A percentile compares a stretch with the other conserved stretches of the same genome.
These are phyloP conservation scores for Solanum gandarillasii DNA, from an alignment of 257 asterid species.

Conservation along the genomic window DNA sequence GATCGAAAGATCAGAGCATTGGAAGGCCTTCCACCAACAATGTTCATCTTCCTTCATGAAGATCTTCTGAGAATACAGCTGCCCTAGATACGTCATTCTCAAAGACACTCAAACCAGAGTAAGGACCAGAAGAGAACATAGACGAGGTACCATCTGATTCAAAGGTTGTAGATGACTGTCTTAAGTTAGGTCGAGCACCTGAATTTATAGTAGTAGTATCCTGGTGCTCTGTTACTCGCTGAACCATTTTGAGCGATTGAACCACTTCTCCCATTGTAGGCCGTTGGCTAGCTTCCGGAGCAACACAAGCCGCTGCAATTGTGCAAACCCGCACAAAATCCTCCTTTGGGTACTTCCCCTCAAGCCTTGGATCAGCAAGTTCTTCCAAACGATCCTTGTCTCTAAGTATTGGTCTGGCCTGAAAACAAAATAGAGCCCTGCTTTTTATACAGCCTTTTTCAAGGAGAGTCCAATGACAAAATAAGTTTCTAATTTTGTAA, in stretches of 20 bases:
- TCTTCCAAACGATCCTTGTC: slow-evolving; percentile 86
- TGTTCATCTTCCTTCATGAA: slow-evolving; percentile 77
- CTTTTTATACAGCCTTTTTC: not conserved
- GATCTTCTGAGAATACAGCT: slow-evolving; percentile 83
- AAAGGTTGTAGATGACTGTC: slow-evolving; percentile 83
- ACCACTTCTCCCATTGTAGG: slow-evolving; percentile 99
- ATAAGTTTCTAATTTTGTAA: not conserved
- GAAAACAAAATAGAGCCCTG: slow-evolving; percentile 15
- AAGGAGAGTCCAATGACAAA: not conserved
- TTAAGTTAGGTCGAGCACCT: slow-evolving; percentile 51
- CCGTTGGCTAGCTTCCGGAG: slow-evolving; percentile 79
- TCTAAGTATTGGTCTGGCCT: slow-evolving; percentile 85
- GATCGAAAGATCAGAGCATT: not conserved
- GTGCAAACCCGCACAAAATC: slow-evolving; percentile 85
- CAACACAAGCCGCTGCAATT: slow-evolving; percentile 95
- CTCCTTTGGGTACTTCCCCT: slow-evolving; percentile 73
- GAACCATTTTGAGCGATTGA: slow-evolving; percentile 97
- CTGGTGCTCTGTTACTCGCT: slow-evolving; percentile 58
- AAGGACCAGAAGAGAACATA: slow-evolving; percentile 88
- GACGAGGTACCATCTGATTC: slow-evolving; percentile 91
- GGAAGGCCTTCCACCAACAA: not conserved
- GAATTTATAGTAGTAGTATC: slow-evolving; percentile 34
- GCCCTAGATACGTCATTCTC: slow-evolving; percentile 60
- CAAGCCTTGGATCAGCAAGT: slow-evolving; percentile 73
- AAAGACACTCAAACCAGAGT: slow-evolving; percentile 64